Base-by-base conservation (phyloP, 768 basidiomycete genomes). In the Kwoniella heveanensis region DNA sequence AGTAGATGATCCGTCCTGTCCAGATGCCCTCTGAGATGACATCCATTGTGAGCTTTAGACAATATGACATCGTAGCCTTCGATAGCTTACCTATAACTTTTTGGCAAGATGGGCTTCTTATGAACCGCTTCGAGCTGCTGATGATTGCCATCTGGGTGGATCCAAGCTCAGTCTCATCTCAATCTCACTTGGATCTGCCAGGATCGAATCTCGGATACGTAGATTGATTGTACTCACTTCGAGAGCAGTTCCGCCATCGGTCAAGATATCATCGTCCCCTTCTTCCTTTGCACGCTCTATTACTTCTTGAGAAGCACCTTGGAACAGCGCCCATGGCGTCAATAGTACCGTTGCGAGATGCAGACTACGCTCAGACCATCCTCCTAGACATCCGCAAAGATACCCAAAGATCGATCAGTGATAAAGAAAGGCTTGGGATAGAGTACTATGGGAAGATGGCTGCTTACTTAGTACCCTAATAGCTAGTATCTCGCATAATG, bases 401-500 rank as follows among this genome's bases (percentile, higher is more conserved):
- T n/a, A n/a, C n/a, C n/a, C n/a, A n/a, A n/a, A n/a, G n/a, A n/a
- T n/a, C n/a, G n/a, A n/a, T n/a, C n/a, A n/a, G n/a, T n/a, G n/a
- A n/a, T n/a, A n/a, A n/a, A n/a, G n/a, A n/a, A n/a, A n/a, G n/a
- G n/a, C n/a, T n/a, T n/a, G n/a, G n/a, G 17, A 32, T 29, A 22
- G 17, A 48, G 19, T 1, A 48, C 27, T n/a, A n/a, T n/a, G n/a
- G n/a, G n/a, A n/a, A n/a, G 21, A 47, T 15, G 32, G 21, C 13
- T 6, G 86, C 73, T 87, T 85, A 65, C 90, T 86, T 64, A 95
- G 85, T 5, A 87, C 84, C 30, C 89, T 85, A 26, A 88, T 90
- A 1, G 94, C 94, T 12, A 97, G 84, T 39, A 95, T 87, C 80
- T 97, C 94, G 79, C 94, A 97, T 25, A 97, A 84, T 37, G 83